phyloP scores from a whole-genome alignment of 2,329 filamentous ascomycete species.

The Orbilia oligospora region DNA sequence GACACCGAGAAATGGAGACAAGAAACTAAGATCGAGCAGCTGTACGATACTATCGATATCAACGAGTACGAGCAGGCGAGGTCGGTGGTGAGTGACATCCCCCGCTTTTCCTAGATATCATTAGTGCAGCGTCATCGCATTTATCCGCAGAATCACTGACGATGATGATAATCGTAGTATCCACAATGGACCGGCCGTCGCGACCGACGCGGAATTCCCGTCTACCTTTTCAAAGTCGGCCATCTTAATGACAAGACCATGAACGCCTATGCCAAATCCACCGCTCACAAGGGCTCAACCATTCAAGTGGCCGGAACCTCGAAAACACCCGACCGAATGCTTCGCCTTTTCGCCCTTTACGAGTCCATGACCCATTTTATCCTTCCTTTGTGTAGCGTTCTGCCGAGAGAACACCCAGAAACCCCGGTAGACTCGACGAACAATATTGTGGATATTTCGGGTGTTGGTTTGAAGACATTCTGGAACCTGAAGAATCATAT shows the following conservation, averaged over 20 bases:
- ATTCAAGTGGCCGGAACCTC: constrained; percentile 75
- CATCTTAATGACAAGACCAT: constrained; percentile 87
- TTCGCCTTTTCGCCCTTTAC: constrained; percentile 92
- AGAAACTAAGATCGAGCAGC: constrained; percentile 80
- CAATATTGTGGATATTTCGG: constrained; percentile 93
- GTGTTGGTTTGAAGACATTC: constrained; percentile 90
- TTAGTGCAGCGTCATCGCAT: background rate
- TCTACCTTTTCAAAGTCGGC: constrained; percentile 90
- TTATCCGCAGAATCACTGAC: constrained; percentile 10
- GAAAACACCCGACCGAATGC: constrained; percentile 75
- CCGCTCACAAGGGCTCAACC: constrained; percentile 68
- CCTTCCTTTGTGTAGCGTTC: constrained; percentile 87
- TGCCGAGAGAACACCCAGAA: constrained; percentile 68
- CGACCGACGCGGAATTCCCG: constrained; percentile 89
- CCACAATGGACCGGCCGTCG: constrained; percentile 95
- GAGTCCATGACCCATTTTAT: constrained; percentile 91
- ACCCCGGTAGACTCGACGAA: constrained; percentile 93
- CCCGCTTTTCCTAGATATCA: background rate
- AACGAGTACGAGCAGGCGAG: constrained; percentile 86
- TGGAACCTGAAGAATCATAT: constrained; percentile 95
- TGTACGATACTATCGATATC: constrained; percentile 89
- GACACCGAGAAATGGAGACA: constrained; percentile 90
- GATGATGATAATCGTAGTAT: constrained; percentile 73
- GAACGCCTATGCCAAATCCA: constrained; percentile 79
- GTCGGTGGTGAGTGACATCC: constrained; percentile 74